Percentiles rank a stretch among this genome's conserved stretches.
Conservation (phyloP, 228 moss, liverwort and hornwort genomes). For the Sphagnum magellanicum region DNA sequence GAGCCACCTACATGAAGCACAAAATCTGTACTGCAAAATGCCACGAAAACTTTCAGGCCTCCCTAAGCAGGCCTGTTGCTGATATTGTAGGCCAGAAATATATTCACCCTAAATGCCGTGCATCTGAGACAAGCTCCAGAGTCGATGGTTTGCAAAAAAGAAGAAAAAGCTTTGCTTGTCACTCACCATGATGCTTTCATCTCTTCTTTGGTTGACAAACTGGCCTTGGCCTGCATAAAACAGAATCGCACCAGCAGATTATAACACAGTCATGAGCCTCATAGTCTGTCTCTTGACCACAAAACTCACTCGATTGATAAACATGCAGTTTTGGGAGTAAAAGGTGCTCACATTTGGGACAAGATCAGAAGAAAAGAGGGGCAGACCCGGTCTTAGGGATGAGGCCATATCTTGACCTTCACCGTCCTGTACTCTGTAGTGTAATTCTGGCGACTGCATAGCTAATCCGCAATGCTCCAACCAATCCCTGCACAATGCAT, state of each 20-base stretch:
- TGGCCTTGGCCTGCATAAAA: conserved; percentile 35
- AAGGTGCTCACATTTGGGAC: conserved; percentile 41
- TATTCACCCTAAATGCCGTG: background rate
- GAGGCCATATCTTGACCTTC: conserved; percentile 31
- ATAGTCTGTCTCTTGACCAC: background rate
- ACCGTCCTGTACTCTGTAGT: conserved; percentile 37
- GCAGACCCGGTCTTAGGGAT: conserved; percentile 26
- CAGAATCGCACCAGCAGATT: conserved; percentile 16
- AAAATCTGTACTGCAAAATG: conserved; percentile 59
- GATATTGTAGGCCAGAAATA: background rate
- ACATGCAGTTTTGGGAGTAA: too few relatives aligned
- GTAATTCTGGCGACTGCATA: conserved; percentile 35
- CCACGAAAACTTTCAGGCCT: background rate
- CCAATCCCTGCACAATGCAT: conserved; percentile 31
- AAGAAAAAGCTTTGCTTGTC: background rate
- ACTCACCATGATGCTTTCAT: background rate
- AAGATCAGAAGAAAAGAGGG: conserved; percentile 51
- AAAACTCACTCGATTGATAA: background rate
- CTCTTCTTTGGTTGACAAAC: conserved; percentile 19
- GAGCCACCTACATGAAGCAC: conserved; percentile 72
- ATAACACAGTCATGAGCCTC: conserved; percentile 1
- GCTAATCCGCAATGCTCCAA: conserved; percentile 33
- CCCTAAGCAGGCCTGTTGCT: background rate
- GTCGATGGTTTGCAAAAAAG: background rate
- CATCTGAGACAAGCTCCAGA: background rate